Conservation (phyloP, 106 monocot species). For the Gastrodia elata region DNA sequence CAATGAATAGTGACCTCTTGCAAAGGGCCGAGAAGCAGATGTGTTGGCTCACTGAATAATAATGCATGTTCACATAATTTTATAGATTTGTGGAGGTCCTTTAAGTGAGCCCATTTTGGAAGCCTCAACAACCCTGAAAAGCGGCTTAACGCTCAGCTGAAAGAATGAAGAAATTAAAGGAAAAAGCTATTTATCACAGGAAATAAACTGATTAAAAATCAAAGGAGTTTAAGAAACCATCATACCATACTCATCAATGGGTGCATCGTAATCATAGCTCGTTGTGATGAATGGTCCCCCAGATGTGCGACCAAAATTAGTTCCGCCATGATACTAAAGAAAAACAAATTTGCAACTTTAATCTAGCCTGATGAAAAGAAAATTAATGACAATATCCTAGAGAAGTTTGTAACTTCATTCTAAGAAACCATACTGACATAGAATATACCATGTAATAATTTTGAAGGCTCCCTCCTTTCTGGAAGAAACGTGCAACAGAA, state of each 20-base stretch:
- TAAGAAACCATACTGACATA: background rate
- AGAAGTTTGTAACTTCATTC: background rate
- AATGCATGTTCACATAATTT: constrained; percentile 57
- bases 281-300: constrained; percentile 98
- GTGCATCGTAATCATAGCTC: constrained; percentile 98
- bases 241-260: constrained; percentile 93
- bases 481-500: constrained; percentile 92
- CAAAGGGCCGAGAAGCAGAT: constrained; percentile 43
- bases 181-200: background rate
- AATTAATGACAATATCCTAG: background rate
- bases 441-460: constrained; percentile 89
- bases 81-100: constrained; percentile 75
- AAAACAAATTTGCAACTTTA: constrained; percentile 3
- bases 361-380: background rate
- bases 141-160: background rate
- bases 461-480: constrained; percentile 90
- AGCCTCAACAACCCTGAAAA: constrained; percentile 66
- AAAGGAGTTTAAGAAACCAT: constrained; percentile 4
- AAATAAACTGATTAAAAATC: background rate
- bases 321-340: constrained; percentile 91
- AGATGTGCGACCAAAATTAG: constrained; percentile 93
- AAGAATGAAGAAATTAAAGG: constrained; percentile 2
- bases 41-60: constrained; percentile 43
- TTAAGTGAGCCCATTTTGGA: constrained; percentile 94
- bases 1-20: constrained; percentile 53